These are phyloP conservation scores for Monilinia fructicola DNA, from an alignment of 2,329 filamentous ascomycete genomes.

Conservation along the genomic window DNA sequence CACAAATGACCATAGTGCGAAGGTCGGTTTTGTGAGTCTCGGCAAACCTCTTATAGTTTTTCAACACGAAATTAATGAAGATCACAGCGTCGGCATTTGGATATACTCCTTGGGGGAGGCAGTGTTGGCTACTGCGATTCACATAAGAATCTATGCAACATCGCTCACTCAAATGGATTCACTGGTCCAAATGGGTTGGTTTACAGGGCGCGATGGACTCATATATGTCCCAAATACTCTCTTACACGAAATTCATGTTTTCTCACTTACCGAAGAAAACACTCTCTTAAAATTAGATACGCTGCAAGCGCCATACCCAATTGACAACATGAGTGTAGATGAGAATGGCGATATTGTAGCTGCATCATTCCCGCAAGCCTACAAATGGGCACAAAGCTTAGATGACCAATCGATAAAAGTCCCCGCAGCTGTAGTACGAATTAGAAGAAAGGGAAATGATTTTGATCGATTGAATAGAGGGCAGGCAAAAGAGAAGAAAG, in stretches of 20 bases:
- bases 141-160: constrained; percentile 34
- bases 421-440: constrained; percentile 8
- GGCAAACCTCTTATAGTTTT: background rate
- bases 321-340: constrained; percentile 44
- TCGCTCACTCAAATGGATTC: constrained; percentile 35
- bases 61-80: constrained; percentile 7
- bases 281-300: constrained; percentile 32
- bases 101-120: constrained; percentile 38
- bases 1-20: constrained; percentile 42
- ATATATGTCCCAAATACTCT: constrained; percentile 41
- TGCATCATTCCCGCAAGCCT: constrained; percentile 39
- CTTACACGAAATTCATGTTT: constrained; percentile 18
- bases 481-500: background rate
- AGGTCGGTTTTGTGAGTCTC: constrained; percentile 36
- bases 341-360: constrained; percentile 41
- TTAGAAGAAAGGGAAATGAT: constrained; percentile 10
- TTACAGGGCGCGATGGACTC: constrained; percentile 39
- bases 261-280: constrained; percentile 23
- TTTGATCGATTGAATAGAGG: background rate
- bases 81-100: constrained; percentile 34
- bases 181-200: constrained; percentile 42
- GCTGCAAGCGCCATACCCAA: constrained; percentile 37
- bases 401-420: constrained; percentile 31
- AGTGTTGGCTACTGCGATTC: constrained; percentile 38
- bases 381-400: constrained; percentile 31